These are phyloP conservation scores for Hyaloraphidium curvatum DNA, from an alignment of 192 early-diverging fungal genomes.

Conservation along the genomic window DNA sequence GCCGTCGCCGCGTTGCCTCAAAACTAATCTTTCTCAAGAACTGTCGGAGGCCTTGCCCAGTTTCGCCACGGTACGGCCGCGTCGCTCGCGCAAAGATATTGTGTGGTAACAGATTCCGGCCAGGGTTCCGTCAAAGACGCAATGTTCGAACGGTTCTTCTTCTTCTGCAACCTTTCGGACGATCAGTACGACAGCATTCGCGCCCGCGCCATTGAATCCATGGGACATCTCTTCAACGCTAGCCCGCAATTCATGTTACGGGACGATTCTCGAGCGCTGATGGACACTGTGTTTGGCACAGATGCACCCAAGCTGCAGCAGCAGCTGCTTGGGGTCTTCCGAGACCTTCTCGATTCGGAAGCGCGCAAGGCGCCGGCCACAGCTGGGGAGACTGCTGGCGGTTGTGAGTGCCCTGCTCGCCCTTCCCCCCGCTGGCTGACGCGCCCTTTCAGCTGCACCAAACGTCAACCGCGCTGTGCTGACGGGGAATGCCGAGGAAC, in stretches of 20 bases:
- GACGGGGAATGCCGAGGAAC: constrained; percentile 61
- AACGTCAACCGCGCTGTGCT: constrained; percentile 50
- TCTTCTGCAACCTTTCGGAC: too few species aligned
- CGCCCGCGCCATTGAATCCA: too few species aligned
- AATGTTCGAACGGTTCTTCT: too few species aligned
- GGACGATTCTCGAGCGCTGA: constrained; percentile 27
- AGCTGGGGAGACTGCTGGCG: constrained; percentile 20
- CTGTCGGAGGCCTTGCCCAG: too few species aligned
- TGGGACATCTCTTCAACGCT: constrained; percentile 54
- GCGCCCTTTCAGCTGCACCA: neutral
- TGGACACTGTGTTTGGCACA: constrained; percentile 42
- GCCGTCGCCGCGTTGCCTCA: too few species aligned
- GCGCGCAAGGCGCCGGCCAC: constrained; percentile 25
- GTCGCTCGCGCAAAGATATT: too few species aligned
- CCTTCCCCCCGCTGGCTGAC: constrained; percentile 11
- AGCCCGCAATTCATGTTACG: constrained; percentile 44
- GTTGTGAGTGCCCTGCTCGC: neutral
- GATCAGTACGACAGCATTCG: too few species aligned
- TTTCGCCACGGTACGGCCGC: too few species aligned
- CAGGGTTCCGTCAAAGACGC: too few species aligned
- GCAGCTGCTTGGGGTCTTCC: constrained; percentile 49
- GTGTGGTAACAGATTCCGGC: too few species aligned
- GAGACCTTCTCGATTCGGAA: constrained; percentile 46
- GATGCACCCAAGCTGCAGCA: constrained; percentile 30
- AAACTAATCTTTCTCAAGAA: too few species aligned